phyloP scores from a whole-genome alignment of 2,329 filamentous ascomycete genomes.

The Apiospora malaysiana region DNA sequence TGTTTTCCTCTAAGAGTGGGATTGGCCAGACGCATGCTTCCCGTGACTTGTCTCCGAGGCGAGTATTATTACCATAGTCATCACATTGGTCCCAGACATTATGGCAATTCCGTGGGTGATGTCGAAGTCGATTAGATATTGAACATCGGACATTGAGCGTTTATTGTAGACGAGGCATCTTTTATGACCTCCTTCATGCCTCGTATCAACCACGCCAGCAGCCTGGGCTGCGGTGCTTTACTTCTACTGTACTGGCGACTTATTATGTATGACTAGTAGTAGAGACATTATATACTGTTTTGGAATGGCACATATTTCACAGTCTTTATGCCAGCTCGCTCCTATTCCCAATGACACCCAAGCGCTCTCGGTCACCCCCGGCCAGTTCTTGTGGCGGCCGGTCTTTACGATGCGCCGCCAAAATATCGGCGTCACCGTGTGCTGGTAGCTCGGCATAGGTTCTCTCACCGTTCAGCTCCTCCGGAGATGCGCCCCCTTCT shows the following conservation, averaged over 20 bases:
- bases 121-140: not conserved
- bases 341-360: constrained; percentile 8
- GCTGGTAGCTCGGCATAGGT: not conserved
- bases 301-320: not conserved
- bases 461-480: not conserved
- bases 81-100: too few relatives aligned
- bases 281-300: not conserved
- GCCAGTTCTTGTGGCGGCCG: not conserved
- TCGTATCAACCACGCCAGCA: not conserved
- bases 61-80: too few relatives aligned
- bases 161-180: too few relatives aligned
- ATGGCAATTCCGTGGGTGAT: not conserved
- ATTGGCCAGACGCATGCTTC: too few relatives aligned
- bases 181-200: not conserved
- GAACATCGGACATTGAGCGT: not conserved
- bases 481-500: not conserved
- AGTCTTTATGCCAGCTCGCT: not conserved
- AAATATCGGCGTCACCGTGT: not conserved
- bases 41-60: too few relatives aligned
- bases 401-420: not conserved
- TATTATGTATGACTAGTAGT: not conserved
- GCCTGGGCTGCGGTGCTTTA: not conserved
- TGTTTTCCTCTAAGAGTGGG: too few relatives aligned
- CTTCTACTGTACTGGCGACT: not conserved
- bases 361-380: not conserved